Evolutionary conservation across 2,329 filamentous ascomycete species (phyloP).

Genomic region (Cladophialophora bantiana): DNA sequence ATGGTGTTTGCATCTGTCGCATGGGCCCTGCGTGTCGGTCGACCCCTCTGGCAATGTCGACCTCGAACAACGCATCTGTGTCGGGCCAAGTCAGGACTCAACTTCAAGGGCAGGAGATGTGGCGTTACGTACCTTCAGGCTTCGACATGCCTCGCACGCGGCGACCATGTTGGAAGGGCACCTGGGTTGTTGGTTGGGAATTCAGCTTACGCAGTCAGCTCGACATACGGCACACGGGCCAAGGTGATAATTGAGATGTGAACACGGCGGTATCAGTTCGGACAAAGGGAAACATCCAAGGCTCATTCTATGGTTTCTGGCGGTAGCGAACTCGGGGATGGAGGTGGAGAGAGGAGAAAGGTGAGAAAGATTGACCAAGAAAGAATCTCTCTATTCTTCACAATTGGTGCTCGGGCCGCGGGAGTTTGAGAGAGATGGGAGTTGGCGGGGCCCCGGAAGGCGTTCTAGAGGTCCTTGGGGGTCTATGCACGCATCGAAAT

Average conservation of each 20-base stretch:
- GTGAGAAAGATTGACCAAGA: background rate
- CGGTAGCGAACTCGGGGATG: background rate
- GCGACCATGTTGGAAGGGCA: constrained; percentile 15
- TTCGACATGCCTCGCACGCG: constrained; percentile 42
- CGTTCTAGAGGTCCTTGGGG: too few species aligned
- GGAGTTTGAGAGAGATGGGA: background rate
- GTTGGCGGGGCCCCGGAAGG: background rate
- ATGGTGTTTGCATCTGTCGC: constrained; percentile 42
- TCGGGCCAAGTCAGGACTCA: background rate
- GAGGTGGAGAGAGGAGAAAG: background rate
- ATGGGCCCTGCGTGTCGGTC: constrained; percentile 29
- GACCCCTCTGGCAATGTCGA: constrained; percentile 23
- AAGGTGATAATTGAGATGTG: too few species aligned
- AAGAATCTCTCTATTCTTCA: too few species aligned
- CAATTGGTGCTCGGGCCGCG: constrained; percentile 8
- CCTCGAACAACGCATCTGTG: constrained; percentile 43
- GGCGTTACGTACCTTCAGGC: constrained; percentile 17
- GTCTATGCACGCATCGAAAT: too few species aligned
- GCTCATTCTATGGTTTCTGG: constrained; percentile 2
- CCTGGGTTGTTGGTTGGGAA: background rate
- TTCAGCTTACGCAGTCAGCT: background rate
- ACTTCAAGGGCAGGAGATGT: too few species aligned
- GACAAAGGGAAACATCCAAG: background rate
- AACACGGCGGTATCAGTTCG: background rate
- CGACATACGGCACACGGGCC: too few species aligned